Evolutionary conservation across 768 basidiomycete species (phyloP).

Genomic region (Floccularia luteovirens): DNA sequence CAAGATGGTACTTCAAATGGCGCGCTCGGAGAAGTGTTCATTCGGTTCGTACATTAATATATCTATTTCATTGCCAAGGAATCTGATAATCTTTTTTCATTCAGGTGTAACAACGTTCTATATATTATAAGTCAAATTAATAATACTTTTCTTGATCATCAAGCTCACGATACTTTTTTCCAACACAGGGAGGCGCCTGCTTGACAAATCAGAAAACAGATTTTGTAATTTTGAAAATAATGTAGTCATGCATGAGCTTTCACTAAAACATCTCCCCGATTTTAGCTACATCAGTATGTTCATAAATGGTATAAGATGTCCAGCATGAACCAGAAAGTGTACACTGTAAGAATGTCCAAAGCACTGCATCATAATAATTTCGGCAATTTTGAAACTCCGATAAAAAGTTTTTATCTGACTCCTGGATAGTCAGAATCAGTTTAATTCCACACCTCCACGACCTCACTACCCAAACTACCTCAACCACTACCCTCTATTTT

Average conservation of each 20-base stretch:
- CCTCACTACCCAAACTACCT: slow-evolving; percentile 1
- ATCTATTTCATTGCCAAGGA: neutral
- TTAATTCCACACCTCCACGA: slow-evolving; percentile 11
- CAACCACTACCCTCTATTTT: neutral
- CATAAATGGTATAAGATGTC: too few species aligned
- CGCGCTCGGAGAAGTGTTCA: slow-evolving; percentile 97
- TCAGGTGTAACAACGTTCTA: slow-evolving; percentile 90
- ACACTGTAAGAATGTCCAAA: too few species aligned
- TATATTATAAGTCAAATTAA: slow-evolving; percentile 76
- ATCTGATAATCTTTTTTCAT: slow-evolving; percentile 4
- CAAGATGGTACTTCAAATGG: slow-evolving; percentile 95
- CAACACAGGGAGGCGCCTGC: slow-evolving; percentile 72
- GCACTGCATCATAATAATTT: too few species aligned
- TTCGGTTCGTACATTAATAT: slow-evolving; percentile 66
- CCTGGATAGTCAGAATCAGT: too few species aligned
- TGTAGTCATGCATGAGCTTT: too few species aligned
- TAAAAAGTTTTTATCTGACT: too few species aligned
- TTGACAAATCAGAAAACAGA: too few species aligned
- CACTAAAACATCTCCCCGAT: too few species aligned
- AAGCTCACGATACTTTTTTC: slow-evolving; percentile 16
- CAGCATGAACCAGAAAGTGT: too few species aligned
- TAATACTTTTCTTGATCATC: neutral
- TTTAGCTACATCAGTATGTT: too few species aligned
- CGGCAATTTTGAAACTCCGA: too few species aligned
- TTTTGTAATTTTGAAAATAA: too few species aligned